phyloP scores from a whole-genome alignment of 169 alveolate genomes.

The Plasmodium reichenowi region DNA sequence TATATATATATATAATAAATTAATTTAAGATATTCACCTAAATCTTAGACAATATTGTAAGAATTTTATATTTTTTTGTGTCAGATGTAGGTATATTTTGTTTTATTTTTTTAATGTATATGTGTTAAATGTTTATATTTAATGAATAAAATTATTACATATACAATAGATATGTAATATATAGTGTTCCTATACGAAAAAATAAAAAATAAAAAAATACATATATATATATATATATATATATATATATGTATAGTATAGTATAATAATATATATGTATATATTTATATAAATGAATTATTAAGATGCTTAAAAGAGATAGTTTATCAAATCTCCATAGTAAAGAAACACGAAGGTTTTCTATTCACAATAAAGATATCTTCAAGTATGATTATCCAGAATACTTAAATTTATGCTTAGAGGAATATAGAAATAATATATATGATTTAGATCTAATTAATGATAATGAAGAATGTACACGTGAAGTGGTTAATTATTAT shows the following conservation, averaged over 20 bases:
- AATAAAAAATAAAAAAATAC: not conserved
- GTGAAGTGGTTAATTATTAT: conserved; percentile 74
- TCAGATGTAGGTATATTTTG: conserved; percentile 55
- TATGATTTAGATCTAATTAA: conserved; percentile 76
- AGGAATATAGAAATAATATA: conserved; percentile 71
- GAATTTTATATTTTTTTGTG: conserved; percentile 25
- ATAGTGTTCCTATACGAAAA: not conserved
- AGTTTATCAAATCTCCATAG: conserved; percentile 63
- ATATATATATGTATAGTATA: conserved; percentile 2
- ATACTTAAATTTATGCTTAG: conserved; percentile 69
- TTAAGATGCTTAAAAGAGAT: conserved; percentile 76
- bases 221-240: not conserved
- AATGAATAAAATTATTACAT: conserved; percentile 9
- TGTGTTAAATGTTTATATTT: conserved; percentile 26
- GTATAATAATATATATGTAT: conserved; percentile 27
- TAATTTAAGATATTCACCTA: conserved; percentile 28
- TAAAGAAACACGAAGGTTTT: conserved; percentile 73
- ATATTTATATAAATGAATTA: conserved; percentile 27
- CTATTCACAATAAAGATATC: conserved; percentile 48
- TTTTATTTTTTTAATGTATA: conserved; percentile 12
- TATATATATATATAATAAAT: not conserved
- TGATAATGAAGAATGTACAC: conserved; percentile 78
- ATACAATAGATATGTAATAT: conserved; percentile 10
- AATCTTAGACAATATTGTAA: conserved; percentile 69
- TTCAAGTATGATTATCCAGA: conserved; percentile 62